Conservation (phyloP, 31 red algal genomes). For the Bonnemaisonia californica region DNA sequence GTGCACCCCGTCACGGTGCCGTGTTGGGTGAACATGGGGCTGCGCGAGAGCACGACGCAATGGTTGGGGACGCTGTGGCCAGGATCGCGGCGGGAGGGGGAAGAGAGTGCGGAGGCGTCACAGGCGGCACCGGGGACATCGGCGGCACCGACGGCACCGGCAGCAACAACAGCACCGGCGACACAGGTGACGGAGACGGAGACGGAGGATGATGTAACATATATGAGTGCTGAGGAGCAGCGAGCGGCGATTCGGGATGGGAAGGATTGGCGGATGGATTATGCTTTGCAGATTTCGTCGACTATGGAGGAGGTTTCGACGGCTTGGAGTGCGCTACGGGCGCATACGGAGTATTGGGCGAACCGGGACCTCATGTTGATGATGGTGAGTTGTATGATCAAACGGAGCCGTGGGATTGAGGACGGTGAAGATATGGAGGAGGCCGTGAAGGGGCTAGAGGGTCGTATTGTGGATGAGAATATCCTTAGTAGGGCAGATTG, state of each 20-base stretch:
- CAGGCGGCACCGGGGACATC: neutral
- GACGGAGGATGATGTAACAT: neutral
- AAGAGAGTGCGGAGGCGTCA: neutral
- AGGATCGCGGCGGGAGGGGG: constrained; percentile 19
- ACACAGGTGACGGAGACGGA: neutral
- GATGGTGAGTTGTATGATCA: constrained; percentile 72
- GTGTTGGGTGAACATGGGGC: constrained; percentile 88
- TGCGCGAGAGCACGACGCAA: constrained; percentile 59
- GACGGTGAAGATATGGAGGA: constrained; percentile 20
- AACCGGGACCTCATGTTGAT: constrained; percentile 78
- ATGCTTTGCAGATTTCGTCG: constrained; percentile 61
- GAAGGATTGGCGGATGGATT: constrained; percentile 46
- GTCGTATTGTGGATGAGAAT: constrained; percentile 44
- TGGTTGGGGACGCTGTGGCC: constrained; percentile 69
- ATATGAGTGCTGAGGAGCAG: constrained; percentile 2
- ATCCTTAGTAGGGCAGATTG: constrained; percentile 20
- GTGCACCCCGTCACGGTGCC: constrained; percentile 79
- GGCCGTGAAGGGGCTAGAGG: neutral
- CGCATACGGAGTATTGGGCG: constrained; percentile 90
- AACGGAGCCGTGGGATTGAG: constrained; percentile 28
- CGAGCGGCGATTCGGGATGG: neutral
- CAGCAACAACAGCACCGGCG: too few species aligned
- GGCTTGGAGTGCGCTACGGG: constrained; percentile 74
- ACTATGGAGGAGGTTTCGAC: constrained; percentile 90
- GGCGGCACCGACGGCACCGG: neutral